These are phyloP conservation scores for Pedinophyceae sp. DNA, from an alignment of 139 green algal species.

Conservation along the genomic window DNA sequence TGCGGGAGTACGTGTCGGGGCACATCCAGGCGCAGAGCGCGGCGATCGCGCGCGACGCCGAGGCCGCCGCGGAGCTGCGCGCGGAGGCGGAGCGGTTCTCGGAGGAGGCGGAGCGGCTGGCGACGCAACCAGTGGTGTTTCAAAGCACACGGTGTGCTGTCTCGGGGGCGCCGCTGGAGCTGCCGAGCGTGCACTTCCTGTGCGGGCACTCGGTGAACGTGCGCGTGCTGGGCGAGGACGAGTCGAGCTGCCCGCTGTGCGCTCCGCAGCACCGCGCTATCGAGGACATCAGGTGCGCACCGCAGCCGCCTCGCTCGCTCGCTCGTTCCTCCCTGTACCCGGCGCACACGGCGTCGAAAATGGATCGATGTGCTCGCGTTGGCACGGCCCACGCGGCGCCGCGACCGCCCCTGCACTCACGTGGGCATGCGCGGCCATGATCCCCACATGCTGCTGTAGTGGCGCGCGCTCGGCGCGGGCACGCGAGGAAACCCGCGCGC, in stretches of 20 bases:
- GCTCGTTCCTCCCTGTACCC: not conserved
- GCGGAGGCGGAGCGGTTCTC: constrained; percentile 45
- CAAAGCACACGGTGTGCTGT: constrained; percentile 59
- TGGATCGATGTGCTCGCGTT: not conserved
- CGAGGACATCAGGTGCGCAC: constrained; percentile 29
- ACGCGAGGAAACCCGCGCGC: not conserved
- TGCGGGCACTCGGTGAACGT: constrained; percentile 87
- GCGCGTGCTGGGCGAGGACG: constrained; percentile 64
- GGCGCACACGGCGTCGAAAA: not conserved
- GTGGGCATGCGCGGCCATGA: constrained; percentile 13
- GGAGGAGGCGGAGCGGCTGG: constrained; percentile 17
- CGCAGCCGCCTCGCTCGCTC: not conserved
- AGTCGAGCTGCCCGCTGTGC: constrained; percentile 78
- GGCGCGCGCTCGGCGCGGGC: constrained; percentile 8
- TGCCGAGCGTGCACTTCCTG: constrained; percentile 90
- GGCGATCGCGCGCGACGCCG: constrained; percentile 32
- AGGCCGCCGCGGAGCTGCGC: constrained; percentile 43
- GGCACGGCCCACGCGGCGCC: constrained; percentile 2
- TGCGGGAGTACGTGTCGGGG: constrained; percentile 48
- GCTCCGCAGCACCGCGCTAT: constrained; percentile 52
- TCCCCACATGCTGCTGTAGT: constrained; percentile 13
- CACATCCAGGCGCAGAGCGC: constrained; percentile 33
- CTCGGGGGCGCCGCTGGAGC: constrained; percentile 59
- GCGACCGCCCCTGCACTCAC: constrained; percentile 26
- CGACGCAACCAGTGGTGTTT: constrained; percentile 60